phyloP scores from a whole-genome alignment of 2,329 filamentous ascomycete species.

The Pseudogymnoascus sp. region DNA sequence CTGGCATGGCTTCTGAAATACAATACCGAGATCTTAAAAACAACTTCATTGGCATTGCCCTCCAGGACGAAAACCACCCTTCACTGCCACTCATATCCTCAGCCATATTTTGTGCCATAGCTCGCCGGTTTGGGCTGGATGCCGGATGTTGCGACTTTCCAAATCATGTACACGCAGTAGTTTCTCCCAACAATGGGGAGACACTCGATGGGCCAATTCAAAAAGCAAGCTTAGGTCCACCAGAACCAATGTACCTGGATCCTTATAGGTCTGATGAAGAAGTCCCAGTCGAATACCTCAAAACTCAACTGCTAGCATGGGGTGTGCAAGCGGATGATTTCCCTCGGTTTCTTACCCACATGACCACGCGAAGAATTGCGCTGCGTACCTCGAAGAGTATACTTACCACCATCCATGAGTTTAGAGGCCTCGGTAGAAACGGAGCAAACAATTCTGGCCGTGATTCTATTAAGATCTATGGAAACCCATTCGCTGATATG shows the following conservation, averaged over 20 bases:
- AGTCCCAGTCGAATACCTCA: conserved; percentile 51
- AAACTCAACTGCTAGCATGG: conserved; percentile 45
- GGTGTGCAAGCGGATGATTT: conserved; percentile 35
- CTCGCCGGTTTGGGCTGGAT: conserved; percentile 62
- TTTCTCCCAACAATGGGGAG: conserved; percentile 52
- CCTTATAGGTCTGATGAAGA: conserved; percentile 67
- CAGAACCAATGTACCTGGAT: conserved; percentile 68
- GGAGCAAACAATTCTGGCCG: conserved; percentile 23
- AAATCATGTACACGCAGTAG: conserved; percentile 74
- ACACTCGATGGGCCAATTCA: conserved; percentile 47
- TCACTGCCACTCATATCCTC: conserved; percentile 81
- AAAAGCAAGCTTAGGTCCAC: conserved; percentile 31
- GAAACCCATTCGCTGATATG: conserved; percentile 27
- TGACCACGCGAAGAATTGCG: conserved; percentile 58
- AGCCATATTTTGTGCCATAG: conserved; percentile 77
- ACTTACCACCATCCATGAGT: conserved; percentile 56
- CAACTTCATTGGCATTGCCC: conserved; percentile 75
- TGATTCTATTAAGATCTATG: conserved; percentile 28
- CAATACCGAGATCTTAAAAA: conserved; percentile 77
- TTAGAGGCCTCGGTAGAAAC: conserved; percentile 26
- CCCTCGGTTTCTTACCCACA: conserved; percentile 53
- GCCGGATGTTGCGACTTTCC: conserved; percentile 76
- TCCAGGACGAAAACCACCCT: conserved; percentile 63
- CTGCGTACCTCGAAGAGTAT: conserved; percentile 76
- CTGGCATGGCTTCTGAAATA: conserved; percentile 55